Evolutionary conservation across 805 yeast genomes (phyloP).

Genomic region (Candida stauntonica): DNA sequence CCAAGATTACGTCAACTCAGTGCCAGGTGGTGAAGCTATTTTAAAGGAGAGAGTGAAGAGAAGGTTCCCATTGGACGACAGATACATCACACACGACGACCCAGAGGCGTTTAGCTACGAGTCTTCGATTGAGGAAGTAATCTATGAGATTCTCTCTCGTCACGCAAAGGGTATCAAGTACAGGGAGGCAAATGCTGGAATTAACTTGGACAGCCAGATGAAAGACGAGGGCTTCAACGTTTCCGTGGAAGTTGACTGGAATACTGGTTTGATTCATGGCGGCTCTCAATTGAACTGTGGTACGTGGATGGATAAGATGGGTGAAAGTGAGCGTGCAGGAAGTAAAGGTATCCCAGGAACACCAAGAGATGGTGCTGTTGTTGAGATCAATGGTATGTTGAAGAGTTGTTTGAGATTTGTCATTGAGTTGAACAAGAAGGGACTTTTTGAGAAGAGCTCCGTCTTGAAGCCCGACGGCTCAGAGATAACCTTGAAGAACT

Average conservation of each 20-base stretch:
- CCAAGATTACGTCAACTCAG: conserved; percentile 71
- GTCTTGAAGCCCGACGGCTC: conserved; percentile 61
- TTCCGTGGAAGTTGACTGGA: conserved; percentile 77
- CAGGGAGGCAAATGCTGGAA: conserved; percentile 95
- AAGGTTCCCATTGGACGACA: conserved; percentile 87
- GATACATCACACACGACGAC: conserved; percentile 63
- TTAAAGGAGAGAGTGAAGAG: conserved; percentile 71
- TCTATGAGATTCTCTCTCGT: conserved; percentile 77
- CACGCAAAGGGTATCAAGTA: conserved; percentile 87
- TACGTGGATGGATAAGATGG: conserved; percentile 99
- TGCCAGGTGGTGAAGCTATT: conserved; percentile 63
- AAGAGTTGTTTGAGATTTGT: conserved; percentile 85
- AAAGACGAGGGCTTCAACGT: conserved; percentile 88
- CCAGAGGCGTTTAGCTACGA: conserved; percentile 72
- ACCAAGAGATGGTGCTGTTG: conserved; percentile 95
- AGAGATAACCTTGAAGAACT: conserved; percentile 51
- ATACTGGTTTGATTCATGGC: conserved; percentile 81
- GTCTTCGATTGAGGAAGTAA: conserved; percentile 65
- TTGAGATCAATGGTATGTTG: conserved; percentile 85
- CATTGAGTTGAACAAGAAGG: conserved; percentile 47
- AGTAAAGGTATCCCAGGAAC: conserved; percentile 95
- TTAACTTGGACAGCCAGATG: conserved; percentile 86
- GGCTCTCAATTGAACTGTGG: conserved; percentile 95
- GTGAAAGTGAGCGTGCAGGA: conserved; percentile 81
- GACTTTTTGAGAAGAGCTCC: conserved; percentile 49